phyloP scores from a whole-genome alignment of 108 stramenopile genomes.

The Stephanodiscus triporus region DNA sequence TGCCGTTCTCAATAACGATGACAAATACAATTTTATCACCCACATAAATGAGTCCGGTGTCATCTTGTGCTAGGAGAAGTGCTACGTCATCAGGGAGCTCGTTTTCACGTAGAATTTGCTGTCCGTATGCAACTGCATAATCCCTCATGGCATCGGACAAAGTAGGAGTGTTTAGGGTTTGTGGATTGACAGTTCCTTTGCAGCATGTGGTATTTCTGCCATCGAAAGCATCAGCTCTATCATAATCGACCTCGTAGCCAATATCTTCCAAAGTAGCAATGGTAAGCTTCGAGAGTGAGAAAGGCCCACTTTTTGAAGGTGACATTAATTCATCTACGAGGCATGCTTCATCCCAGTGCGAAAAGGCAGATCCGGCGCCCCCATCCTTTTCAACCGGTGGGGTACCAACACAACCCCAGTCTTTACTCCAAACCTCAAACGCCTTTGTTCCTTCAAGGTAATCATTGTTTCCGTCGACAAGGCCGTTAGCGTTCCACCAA shows the following conservation, averaged over 20 bases:
- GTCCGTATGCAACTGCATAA: neutral
- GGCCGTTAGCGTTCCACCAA: slow-evolving; percentile 28
- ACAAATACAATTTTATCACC: neutral
- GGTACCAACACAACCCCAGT: slow-evolving; percentile 22
- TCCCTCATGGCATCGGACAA: neutral
- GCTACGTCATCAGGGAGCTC: neutral
- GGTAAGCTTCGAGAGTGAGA: slow-evolving; percentile 35
- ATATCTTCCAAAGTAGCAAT: slow-evolving; percentile 40
- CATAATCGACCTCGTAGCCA: slow-evolving; percentile 36
- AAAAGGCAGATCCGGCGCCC: slow-evolving; percentile 29
- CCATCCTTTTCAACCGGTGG: slow-evolving; percentile 39
- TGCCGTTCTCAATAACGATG: neutral
- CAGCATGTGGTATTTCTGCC: slow-evolving; percentile 3
- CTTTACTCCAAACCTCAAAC: neutral
- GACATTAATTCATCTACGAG: slow-evolving; percentile 43
- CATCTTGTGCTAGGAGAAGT: neutral
- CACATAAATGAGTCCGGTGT: neutral
- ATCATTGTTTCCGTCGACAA: slow-evolving; percentile 1
- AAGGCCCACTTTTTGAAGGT: neutral
- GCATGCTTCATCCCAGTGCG: slow-evolving; percentile 50
- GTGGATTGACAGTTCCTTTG: neutral
- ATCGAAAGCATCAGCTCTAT: slow-evolving; percentile 25
- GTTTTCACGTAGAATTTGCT: neutral
- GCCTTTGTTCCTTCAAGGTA: neutral
- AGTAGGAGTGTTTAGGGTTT: neutral